Conservation (phyloP, 2,329 filamentous ascomycete genomes). For the Ophiostoma australiae region DNA sequence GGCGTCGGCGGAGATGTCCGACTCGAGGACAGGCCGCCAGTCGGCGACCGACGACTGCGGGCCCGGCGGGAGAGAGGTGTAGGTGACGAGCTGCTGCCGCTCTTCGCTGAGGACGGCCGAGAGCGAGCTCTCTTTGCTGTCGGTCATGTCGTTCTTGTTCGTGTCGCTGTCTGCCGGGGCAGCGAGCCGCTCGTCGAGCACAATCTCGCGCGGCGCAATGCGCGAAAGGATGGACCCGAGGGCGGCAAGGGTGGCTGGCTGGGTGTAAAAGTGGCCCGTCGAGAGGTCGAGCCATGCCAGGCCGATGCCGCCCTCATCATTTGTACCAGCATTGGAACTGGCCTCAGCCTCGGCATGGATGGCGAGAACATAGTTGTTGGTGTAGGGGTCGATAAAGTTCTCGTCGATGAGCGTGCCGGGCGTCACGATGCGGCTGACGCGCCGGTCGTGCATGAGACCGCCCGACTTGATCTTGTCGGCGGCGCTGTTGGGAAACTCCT, state of each 20-base stretch:
- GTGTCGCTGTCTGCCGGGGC: background rate
- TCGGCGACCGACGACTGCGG: constrained; percentile 47
- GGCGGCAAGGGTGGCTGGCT: constrained; percentile 63
- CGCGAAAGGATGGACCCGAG: constrained; percentile 78
- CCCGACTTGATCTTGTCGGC: constrained; percentile 67
- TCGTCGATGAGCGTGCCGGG: constrained; percentile 96
- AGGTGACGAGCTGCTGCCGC: constrained; percentile 23
- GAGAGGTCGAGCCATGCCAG: constrained; percentile 93
- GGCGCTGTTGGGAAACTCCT: constrained; percentile 77
- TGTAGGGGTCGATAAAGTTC: constrained; percentile 90
- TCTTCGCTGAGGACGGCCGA: constrained; percentile 70
- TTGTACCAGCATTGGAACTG: background rate
- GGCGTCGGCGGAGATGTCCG: constrained; percentile 54
- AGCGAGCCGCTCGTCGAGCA: constrained; percentile 63
- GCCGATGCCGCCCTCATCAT: constrained; percentile 47
- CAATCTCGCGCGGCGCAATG: constrained; percentile 77
- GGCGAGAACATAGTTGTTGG: constrained; percentile 87
- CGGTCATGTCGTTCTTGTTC: too few relatives aligned
- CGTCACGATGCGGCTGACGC: constrained; percentile 81
- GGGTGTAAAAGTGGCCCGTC: constrained; percentile 89
- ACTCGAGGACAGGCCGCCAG: constrained; percentile 76
- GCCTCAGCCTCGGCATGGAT: constrained; percentile 51
- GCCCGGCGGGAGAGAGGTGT: constrained; percentile 29
- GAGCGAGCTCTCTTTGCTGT: background rate
- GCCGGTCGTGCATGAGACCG: constrained; percentile 77